These are phyloP conservation scores for Entomortierella beljakovae DNA, from an alignment of 192 early-diverging fungal species.

Conservation along the genomic window DNA sequence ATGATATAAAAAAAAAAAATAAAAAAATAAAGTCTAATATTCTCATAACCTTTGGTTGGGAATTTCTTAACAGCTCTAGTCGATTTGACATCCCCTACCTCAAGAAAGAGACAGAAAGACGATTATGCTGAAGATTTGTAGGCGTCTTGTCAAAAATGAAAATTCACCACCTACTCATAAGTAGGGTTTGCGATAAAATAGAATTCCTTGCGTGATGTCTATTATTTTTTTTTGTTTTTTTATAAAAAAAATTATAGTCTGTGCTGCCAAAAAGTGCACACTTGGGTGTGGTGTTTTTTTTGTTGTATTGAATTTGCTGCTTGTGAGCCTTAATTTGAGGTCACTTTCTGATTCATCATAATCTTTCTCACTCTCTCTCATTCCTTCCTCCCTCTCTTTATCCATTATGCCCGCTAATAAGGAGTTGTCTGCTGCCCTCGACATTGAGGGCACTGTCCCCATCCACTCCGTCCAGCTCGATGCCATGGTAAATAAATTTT, in stretches of 20 bases:
- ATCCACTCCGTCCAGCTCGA: constrained; percentile 78
- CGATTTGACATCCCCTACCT: too few relatives aligned
- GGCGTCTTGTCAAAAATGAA: too few relatives aligned
- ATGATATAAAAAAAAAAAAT: too few relatives aligned
- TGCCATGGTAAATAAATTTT: constrained; percentile 65
- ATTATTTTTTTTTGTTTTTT: not conserved
- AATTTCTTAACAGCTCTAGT: too few relatives aligned
- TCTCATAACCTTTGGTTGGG: too few relatives aligned
- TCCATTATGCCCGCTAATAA: constrained; percentile 51
- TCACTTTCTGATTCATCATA: not conserved
- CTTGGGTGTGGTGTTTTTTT: not conserved
- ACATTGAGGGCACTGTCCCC: constrained; percentile 68
- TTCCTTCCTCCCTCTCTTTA: constrained; percentile 13
- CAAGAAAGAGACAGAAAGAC: too few relatives aligned
- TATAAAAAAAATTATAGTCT: not conserved
- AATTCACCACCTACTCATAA: too few relatives aligned
- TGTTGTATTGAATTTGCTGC: not conserved
- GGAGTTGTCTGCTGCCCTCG: constrained; percentile 63
- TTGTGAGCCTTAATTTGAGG: not conserved
- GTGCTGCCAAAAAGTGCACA: not conserved
- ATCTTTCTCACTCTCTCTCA: constrained; percentile 9
- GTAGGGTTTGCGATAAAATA: too few relatives aligned
- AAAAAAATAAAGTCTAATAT: too few relatives aligned
- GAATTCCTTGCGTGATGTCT: not conserved
- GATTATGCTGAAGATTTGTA: too few relatives aligned